Conservation (phyloP, 2,329 filamentous ascomycete species). For the Diaporthe vexans region DNA sequence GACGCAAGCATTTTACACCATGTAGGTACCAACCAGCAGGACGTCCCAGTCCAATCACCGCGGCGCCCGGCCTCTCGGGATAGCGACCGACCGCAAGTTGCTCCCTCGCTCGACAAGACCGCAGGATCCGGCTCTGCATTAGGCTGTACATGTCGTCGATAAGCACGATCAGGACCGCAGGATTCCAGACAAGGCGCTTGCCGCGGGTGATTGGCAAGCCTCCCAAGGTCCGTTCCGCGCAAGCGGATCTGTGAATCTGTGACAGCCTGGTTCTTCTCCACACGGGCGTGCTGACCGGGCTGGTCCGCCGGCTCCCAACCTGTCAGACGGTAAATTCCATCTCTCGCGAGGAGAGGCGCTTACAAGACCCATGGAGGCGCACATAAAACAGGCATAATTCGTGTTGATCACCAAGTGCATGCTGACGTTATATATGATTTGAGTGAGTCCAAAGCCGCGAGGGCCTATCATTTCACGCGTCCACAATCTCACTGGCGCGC, state of each 20-base stretch:
- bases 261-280: slow-evolving; percentile 30
- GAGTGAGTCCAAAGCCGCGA: neutral
- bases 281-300: slow-evolving; percentile 27
- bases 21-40: neutral
- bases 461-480: neutral
- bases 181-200: slow-evolving; percentile 10
- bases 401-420: neutral
- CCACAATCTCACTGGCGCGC: neutral
- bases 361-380: neutral
- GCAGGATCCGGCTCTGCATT: neutral
- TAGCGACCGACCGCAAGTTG: neutral
- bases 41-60: neutral
- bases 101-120: slow-evolving; percentile 3
- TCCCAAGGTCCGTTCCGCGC: slow-evolving; percentile 30
- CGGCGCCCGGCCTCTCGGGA: slow-evolving; percentile 12
- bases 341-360: neutral
- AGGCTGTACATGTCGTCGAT: neutral
- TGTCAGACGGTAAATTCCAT: slow-evolving; percentile 32
- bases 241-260: slow-evolving; percentile 25
- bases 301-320: slow-evolving; percentile 17
- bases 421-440: neutral
- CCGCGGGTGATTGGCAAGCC: slow-evolving; percentile 19
- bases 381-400: slow-evolving; percentile 13
- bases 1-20: neutral
- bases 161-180: slow-evolving; percentile 4